Conservation (phyloP, 768 basidiomycete species). For the Kwoniella europaea region DNA sequence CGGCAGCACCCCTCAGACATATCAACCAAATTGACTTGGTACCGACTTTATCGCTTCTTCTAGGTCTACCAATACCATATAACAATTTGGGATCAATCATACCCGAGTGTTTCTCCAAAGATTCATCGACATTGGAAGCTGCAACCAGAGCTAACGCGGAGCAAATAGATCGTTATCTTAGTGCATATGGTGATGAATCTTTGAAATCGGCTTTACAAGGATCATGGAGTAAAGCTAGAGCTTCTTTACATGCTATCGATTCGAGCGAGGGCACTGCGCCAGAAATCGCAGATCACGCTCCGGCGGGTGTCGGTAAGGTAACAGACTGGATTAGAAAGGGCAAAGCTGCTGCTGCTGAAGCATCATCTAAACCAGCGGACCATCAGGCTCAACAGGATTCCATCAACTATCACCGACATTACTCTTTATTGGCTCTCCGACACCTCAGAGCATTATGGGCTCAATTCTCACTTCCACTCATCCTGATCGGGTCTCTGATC, state of each 20-base stretch:
- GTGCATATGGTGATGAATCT: constrained; percentile 75
- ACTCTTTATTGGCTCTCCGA: constrained; percentile 68
- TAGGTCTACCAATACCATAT: constrained; percentile 92
- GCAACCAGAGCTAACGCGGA: constrained; percentile 73
- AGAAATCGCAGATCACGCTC: not conserved
- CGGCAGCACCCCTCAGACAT: constrained; percentile 62
- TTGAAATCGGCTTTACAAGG: constrained; percentile 66
- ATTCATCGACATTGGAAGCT: constrained; percentile 59
- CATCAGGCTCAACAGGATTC: constrained; percentile 27
- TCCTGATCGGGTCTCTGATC: constrained; percentile 72
- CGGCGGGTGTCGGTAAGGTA: not conserved
- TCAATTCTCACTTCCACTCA: constrained; percentile 81
- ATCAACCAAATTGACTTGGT: constrained; percentile 94
- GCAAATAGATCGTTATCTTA: constrained; percentile 78
- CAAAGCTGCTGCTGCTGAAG: not conserved
- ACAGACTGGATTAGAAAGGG: constrained; percentile 22
- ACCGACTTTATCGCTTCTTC: constrained; percentile 81
- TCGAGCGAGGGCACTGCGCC: not conserved
- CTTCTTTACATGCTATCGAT: constrained; percentile 15
- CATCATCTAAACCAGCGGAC: not conserved
- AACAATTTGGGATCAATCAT: constrained; percentile 92
- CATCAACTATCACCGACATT: constrained; percentile 59
- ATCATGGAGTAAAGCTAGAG: constrained; percentile 60
- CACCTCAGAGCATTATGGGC: constrained; percentile 90
- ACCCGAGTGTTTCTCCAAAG: constrained; percentile 75